phyloP scores from a whole-genome alignment of 2,329 filamentous ascomycete genomes.

The Lachnellula hyalina region DNA sequence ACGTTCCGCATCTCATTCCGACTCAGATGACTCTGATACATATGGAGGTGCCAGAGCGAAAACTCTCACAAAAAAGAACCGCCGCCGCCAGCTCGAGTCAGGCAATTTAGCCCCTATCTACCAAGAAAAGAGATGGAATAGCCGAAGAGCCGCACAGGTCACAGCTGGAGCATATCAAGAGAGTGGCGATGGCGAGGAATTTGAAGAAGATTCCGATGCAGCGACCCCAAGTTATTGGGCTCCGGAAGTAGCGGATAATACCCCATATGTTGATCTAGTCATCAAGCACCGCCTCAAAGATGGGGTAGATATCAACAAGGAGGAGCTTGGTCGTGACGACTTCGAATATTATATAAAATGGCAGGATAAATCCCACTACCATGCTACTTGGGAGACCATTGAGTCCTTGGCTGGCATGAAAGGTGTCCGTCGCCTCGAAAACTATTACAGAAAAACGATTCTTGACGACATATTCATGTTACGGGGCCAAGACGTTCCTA shows the following conservation, averaged over 20 bases:
- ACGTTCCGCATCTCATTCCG: conserved; percentile 56
- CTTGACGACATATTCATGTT: conserved; percentile 73
- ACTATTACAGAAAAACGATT: conserved; percentile 84
- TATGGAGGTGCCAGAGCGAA: conserved; percentile 74
- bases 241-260: conserved; percentile 66
- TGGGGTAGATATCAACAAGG: conserved; percentile 50
- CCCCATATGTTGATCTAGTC: conserved; percentile 84
- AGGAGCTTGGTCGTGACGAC: conserved; percentile 60
- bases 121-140: conserved; percentile 87
- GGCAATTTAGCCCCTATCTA: conserved; percentile 60
- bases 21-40: conserved; percentile 64
- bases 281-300: conserved; percentile 79
- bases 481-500: conserved; percentile 67
- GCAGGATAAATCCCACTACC: conserved; percentile 91
- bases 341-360: conserved; percentile 95
- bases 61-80: conserved; percentile 69
- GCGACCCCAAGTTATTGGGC: conserved; percentile 66
- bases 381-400: conserved; percentile 89
- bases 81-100: conserved; percentile 65
- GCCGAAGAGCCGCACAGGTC: conserved; percentile 72
- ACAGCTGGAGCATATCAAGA: conserved; percentile 60
- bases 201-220: conserved; percentile 59
- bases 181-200: conserved; percentile 57
- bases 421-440: conserved; percentile 84
- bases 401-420: conserved; percentile 70